These are phyloP conservation scores for Firmiana major DNA, from an alignment of 345 rosid species.

Conservation along the genomic window DNA sequence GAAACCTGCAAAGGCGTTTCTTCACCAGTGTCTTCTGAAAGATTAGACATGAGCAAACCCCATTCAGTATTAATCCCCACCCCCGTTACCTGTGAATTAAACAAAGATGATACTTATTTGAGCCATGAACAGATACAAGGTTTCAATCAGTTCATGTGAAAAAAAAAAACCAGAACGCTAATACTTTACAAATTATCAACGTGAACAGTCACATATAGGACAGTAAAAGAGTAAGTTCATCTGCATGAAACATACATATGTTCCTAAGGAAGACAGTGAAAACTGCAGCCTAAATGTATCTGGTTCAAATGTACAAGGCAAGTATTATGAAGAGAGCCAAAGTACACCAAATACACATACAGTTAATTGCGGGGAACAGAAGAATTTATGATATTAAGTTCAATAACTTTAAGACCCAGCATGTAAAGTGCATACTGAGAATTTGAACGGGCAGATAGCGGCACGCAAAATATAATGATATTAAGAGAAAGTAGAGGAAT, in stretches of 20 bases:
- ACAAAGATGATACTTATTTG: not conserved
- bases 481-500: not conserved
- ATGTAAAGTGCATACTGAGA: not conserved
- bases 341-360: not conserved
- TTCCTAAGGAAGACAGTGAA: not conserved
- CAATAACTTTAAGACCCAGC: not conserved
- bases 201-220: not conserved
- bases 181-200: not conserved
- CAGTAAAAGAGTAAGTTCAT: not conserved
- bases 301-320: not conserved
- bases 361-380: not conserved
- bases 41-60: conserved; percentile 97
- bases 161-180: not conserved
- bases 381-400: not conserved
- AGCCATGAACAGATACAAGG: not conserved
- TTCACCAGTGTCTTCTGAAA: conserved; percentile 97
- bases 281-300: not conserved
- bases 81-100: conserved; percentile 61
- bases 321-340: not conserved
- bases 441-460: not conserved
- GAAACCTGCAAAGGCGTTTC: conserved; percentile 96
- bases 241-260: not conserved
- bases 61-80: conserved; percentile 96
- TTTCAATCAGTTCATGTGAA: not conserved
- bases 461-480: not conserved